A percentile compares a stretch with the other conserved stretches of the same genome.
Conservation (phyloP, 2,329 filamentous ascomycete species). For the Aspergillus awamori region DNA sequence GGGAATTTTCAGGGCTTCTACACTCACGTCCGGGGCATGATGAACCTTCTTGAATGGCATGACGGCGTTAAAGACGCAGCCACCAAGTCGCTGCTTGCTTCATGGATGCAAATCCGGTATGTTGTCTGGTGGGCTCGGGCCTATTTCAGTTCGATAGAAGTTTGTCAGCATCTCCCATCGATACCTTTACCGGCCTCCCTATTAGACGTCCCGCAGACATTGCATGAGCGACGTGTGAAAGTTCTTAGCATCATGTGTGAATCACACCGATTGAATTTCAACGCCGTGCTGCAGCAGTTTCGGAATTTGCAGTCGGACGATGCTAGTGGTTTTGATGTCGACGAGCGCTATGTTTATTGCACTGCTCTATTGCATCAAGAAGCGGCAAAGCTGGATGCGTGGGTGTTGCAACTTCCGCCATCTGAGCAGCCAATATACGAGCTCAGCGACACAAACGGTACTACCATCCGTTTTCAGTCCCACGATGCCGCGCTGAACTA, state of each 20-base stretch:
- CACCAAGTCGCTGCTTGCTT: slow-evolving; percentile 19
- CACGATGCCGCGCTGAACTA: slow-evolving; percentile 30
- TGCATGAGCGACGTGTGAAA: slow-evolving; percentile 21
- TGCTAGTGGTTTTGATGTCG: background rate
- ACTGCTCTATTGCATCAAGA: background rate
- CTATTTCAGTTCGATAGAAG: slow-evolving; percentile 27
- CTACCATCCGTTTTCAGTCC: slow-evolving; percentile 19
- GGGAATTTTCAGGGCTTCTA: slow-evolving; percentile 29
- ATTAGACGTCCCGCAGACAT: background rate
- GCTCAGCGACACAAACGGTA: background rate
- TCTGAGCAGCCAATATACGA: slow-evolving; percentile 20
- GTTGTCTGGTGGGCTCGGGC: slow-evolving; percentile 32
- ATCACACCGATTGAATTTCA: slow-evolving; percentile 26
- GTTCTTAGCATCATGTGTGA: slow-evolving; percentile 29
- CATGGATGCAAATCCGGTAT: slow-evolving; percentile 28
- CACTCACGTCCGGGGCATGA: slow-evolving; percentile 23
- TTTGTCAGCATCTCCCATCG: slow-evolving; percentile 19
- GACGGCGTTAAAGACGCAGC: background rate
- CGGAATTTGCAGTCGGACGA: slow-evolving; percentile 1
- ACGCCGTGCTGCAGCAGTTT: slow-evolving; percentile 10
- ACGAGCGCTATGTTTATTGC: background rate
- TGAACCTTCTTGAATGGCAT: slow-evolving; percentile 8
- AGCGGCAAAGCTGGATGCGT: slow-evolving; percentile 20
- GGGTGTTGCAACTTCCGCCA: slow-evolving; percentile 20
- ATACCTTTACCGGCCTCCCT: slow-evolving; percentile 15